Evolutionary conservation across 176 grass and related monocot genomes (phyloP), one percentile per base, ranked within the genome.

Genomic region (Oryza brachyantha): DNA sequence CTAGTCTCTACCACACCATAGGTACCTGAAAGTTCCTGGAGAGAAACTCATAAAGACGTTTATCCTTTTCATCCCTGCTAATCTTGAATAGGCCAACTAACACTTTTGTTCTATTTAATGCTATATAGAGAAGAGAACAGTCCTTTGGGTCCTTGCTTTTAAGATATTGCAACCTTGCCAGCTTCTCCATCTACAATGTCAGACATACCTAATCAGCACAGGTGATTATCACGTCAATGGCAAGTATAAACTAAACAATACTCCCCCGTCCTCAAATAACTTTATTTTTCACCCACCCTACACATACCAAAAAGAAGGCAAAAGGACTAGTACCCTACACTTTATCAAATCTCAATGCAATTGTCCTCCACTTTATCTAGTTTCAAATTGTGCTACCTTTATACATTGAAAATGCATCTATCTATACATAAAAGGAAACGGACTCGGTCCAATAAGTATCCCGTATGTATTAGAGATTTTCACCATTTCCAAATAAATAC

Each of bases 81-180:
- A 97, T 84, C 77, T 97, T 97, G 87, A 94, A 97, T 68, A 97
- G 89, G 38, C 94, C 85, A 85, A 89, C 83, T 81, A 97, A 90
- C 46, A 97, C 89, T 83, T 97, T 90, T 84, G 87, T 82, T 72
- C 91, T 88, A 84, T 92, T 97, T 50, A 97, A 84, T 79, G 85
- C 94, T 84, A 97, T 89, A 81, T 94, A 97, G 61, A 94, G 73
- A 77, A 97, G 89, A 86, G 94, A 87, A 82, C 94, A 97, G 46
- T 94, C 91, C 80, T 97, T 94, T 2, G 94, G 91, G 43, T 97
- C 89, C 87, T 88, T 97, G 68, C 78, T 92, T 84, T 84, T 97
- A 79, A 97, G 90, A 90, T 94, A 97, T 66, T 97, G 91, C 65
- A 86, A 76, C 78, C 94, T 94, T 58, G 94, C 94, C 85, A 97